Evolutionary conservation across 306 rosid genomes (phyloP).

Genomic region (Cicer cuneatum): DNA sequence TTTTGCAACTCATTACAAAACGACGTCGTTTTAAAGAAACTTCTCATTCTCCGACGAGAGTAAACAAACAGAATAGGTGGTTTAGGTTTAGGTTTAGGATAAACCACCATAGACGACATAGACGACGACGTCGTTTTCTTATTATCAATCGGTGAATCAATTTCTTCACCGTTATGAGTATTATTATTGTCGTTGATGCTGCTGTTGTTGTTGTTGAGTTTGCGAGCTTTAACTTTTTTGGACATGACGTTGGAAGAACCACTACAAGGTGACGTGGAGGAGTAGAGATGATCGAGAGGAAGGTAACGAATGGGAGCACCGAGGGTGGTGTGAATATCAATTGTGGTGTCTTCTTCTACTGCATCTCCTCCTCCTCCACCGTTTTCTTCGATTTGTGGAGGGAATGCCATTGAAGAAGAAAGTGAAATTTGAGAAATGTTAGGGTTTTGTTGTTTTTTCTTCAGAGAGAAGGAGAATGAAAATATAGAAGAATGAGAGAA

Average conservation of each 20-base stretch:
- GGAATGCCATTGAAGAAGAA: constrained; percentile 54
- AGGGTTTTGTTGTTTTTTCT: constrained; percentile 27
- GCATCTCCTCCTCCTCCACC: not conserved
- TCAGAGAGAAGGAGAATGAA: too few relatives aligned
- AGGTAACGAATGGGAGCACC: constrained; percentile 82
- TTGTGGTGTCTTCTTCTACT: constrained; percentile 59
- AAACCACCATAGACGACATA: not conserved
- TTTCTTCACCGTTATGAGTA: constrained; percentile 29
- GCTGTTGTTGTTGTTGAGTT: constrained; percentile 40
- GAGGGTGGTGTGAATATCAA: constrained; percentile 61
- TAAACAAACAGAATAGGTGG: constrained; percentile 68
- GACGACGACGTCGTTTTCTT: constrained; percentile 21
- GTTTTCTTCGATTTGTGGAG: constrained; percentile 43
- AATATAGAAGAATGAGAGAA: not conserved
- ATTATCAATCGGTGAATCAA: constrained; percentile 13
- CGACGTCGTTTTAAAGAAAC: constrained; percentile 36
- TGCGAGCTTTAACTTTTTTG: constrained; percentile 88
- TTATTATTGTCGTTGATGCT: not conserved
- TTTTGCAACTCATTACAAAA: constrained; percentile 39
- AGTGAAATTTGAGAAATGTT: constrained; percentile 15
- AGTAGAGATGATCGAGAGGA: constrained; percentile 89
- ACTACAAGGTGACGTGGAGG: constrained; percentile 86
- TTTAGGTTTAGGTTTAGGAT: constrained; percentile 46
- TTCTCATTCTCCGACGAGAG: constrained; percentile 71
- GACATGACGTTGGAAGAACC: constrained; percentile 96